Evolutionary conservation across 2,329 filamentous ascomycete genomes (phyloP).

Genomic region (Colletotrichum limetticola): DNA sequence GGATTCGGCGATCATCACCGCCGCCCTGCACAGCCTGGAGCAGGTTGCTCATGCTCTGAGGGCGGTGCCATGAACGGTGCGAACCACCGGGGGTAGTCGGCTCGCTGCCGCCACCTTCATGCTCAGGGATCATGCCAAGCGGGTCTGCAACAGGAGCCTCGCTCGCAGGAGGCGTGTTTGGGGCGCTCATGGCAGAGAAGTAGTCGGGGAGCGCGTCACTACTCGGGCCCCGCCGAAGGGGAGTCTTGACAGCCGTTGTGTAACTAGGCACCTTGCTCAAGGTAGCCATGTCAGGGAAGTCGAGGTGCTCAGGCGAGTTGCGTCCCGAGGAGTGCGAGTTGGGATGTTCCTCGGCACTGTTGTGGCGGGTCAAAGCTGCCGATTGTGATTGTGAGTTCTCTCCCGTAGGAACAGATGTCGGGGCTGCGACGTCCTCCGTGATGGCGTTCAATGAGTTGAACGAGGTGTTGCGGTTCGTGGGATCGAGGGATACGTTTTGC

Average conservation of each 20-base stretch:
- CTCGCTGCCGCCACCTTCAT: slow-evolving; percentile 23
- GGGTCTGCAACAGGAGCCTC: slow-evolving; percentile 40
- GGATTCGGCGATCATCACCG: slow-evolving; percentile 42
- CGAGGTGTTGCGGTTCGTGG: slow-evolving; percentile 56
- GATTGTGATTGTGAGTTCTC: slow-evolving; percentile 56
- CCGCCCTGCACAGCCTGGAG: slow-evolving; percentile 27
- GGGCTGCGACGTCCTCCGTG: slow-evolving; percentile 56
- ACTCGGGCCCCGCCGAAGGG: slow-evolving; percentile 63
- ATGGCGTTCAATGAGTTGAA: slow-evolving; percentile 56
- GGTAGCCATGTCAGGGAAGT: slow-evolving; percentile 69
- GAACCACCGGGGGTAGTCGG: slow-evolving; percentile 27
- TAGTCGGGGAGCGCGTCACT: slow-evolving; percentile 73
- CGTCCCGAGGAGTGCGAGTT: slow-evolving; percentile 54
- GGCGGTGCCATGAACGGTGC: slow-evolving; percentile 31
- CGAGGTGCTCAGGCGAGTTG: slow-evolving; percentile 66
- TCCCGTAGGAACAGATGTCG: slow-evolving; percentile 51
- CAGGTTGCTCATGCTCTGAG: slow-evolving; percentile 32
- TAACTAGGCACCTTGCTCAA: slow-evolving; percentile 83
- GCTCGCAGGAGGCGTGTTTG: slow-evolving; percentile 56
- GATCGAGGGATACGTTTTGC: slow-evolving; percentile 72
- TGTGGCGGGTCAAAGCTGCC: slow-evolving; percentile 61
- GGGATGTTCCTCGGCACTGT: slow-evolving; percentile 59
- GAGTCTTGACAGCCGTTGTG: slow-evolving; percentile 76
- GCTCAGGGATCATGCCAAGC: slow-evolving; percentile 44
- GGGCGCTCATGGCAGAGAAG: slow-evolving; percentile 66